Base-by-base conservation (phyloP, 208 protist genomes). In the Leishmania aethiopica region DNA sequence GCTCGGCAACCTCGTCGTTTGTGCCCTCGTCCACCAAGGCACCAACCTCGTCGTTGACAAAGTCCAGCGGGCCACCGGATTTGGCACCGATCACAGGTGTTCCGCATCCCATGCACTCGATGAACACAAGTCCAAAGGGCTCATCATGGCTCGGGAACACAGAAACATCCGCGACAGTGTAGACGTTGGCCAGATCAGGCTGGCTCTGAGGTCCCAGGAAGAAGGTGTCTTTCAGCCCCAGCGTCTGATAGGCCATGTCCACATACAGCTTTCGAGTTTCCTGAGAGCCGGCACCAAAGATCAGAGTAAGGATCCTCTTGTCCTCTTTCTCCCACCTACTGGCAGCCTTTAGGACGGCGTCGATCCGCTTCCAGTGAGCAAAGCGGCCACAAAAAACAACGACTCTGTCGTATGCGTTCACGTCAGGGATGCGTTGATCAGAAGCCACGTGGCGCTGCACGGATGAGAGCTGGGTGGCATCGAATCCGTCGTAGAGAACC, bases 71-170 rank as follows among this genome's bases (percentile, higher is more conserved):
- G 19, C 92, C 92, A 55, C 92, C 92, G 8, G 92, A 95, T 79
- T 94, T 92, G 37, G 92, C 92, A 70, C 92, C 92, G 45, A 95
- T 93, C 42, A 94, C 92, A 5, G 92, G 92, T 22, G 92, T 95
- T 35, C 92, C 92, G 53, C 92, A 95, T 11, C 89, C 92, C 92
- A 95, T 95, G 82, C 90, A 94, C 78, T 95, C 92, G 74, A 95
- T 94, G 81, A 95, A 94, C 7, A 95, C 92, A 49, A 95, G 86
- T 40, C 92, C 92, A 69, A 95, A 95, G 5, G 92, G 92, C 81
- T 95, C 92, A 28, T 95, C 90, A 45, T 94, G 93, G 82, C 89
- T 93, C n/a, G 92, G 92, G 72, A 94, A 95, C 7, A 94, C 90
- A 49, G 77, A 83, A n/a, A 94, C 42, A 71, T 94, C 90, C 10